Evolutionary conservation across 208 protist species (phyloP), one percentile per base, ranked within the genome.

Genomic region (Leishmania braziliensis): DNA sequence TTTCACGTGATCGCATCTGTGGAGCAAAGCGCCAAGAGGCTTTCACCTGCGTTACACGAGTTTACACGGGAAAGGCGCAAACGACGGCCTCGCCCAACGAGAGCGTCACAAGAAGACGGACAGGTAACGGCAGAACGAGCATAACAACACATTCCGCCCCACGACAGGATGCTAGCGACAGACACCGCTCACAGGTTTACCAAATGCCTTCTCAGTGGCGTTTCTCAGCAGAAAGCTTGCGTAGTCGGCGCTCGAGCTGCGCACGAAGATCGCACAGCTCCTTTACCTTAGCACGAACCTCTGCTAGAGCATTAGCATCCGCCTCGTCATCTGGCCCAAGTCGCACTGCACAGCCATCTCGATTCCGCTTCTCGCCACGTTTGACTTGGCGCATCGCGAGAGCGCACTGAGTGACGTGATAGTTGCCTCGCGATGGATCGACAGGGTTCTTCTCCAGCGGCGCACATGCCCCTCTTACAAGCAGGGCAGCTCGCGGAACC

Each of bases 391-490:
- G 71, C 36, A 29, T 3, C 12, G 56, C 18, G 26, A 85, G 68
- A 23, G 60, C 46, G n/a, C 80, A 74, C 46, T 85, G 72, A 14
- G 71, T 79, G 53, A 85, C 74, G 53, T 60, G 82, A 39, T 85
- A 85, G 73, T 82, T n/a, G 43, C 82, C 82, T 50, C 33, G 43
- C 8, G 82, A 56, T 9, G 88, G 88, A 77, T 93, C 90, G 1
- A 94, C 39, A 43, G 89, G 88, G 75, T 94, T 90, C 76, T 94
- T 96, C 58, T 83, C 76, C 26, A 96, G 62, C 14, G 84, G 68
- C 23, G 80, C 82, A 60, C 83, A 86, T 10, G n/a, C 29, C 39
- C 75, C 70, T 48, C 80, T 84, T 36, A 81, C 75, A 20, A 78
- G 56, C n/a, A 82, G 76, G 9, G 77, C 76, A 0, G 62, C 62